Base-by-base conservation (phyloP, 192 early-diverging fungal species). In the Diversispora eburnea region DNA sequence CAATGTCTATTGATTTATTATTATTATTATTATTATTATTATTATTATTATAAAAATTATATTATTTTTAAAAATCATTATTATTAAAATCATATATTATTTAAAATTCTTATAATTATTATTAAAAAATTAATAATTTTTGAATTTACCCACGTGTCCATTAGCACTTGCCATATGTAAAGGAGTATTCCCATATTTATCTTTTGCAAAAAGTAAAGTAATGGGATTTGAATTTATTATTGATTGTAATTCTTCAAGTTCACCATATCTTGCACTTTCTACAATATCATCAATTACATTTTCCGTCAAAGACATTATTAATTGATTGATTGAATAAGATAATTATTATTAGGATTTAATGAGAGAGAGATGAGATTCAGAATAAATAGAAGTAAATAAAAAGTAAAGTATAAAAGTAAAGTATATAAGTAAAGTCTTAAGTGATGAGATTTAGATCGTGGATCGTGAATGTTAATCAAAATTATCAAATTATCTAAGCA, bases 141-240 rank as follows among this genome's bases (percentile, higher is more conserved):
- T 41, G 5, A 58, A 8, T 63, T 60, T 85, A 78, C 88, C 81
- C 56, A 89, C 15, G 71, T 94, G 89, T 54, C 91, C 90, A 77
- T 95, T 95, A 54, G 92, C 93, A 59, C 85, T 77, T 48, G 93
- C 92, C 87, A 91, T 91, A 76, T 93, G 91, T n/a, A 94, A 77
- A 3, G 90, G 86, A 4, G 91, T 91, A 73, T 86, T 86, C 63
- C 85, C 86, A 56, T 68, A 79, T 10, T 86, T 82, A 54, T 85
- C 85, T 62, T 80, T 74, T 63, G 22, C 17, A 15, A n/a, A 12
- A 43, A 63, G 61, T 4, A 15, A 13, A n/a, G 42, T 17, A 8
- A 45, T 41, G 43, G 61, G 61, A 63, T 45, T 42, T 63, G 17
- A 63, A 4, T 63, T 63, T 8, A 63, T 19, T 5, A 63, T 43